A percentile compares a stretch with the other conserved stretches of the same genome.
Conservation (phyloP, 345 rosid genomes). For the Eucalyptus grandis region DNA sequence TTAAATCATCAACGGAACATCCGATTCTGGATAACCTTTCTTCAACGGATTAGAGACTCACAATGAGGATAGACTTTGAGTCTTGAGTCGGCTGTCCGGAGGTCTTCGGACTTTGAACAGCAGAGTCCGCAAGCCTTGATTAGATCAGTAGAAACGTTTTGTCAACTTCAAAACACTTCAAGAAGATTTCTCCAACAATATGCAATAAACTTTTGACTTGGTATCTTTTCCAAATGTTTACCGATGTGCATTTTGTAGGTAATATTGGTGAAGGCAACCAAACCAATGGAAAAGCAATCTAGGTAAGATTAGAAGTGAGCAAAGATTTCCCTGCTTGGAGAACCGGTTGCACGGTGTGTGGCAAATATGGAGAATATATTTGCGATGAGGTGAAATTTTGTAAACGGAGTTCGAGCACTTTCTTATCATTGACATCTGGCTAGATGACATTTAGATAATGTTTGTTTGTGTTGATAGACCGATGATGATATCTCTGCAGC, state of each 20-base stretch:
- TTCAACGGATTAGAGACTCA: no score
- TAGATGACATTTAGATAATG: not conserved
- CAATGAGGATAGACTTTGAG: no score
- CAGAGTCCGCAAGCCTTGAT: no score
- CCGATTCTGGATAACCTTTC: no score
- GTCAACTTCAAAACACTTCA: no score
- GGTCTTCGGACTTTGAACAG: no score
- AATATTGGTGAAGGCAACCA: constrained; percentile 4
- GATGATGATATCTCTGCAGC: no score
- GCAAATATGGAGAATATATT: constrained; percentile 66
- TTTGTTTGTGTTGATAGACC: no score
- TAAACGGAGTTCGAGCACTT: not conserved
- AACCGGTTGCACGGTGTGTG: constrained; percentile 59
- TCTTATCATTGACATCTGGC: not conserved
- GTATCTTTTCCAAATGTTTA: not conserved
- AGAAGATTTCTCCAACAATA: no score
- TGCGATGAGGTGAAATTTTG: constrained; percentile 39
- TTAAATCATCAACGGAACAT: no score
- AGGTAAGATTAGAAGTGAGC: constrained; percentile 30
- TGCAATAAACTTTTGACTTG: not conserved
- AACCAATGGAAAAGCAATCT: not conserved
- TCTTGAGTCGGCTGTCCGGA: no score
- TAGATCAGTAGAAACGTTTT: no score
- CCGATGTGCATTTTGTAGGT: constrained; percentile 5
- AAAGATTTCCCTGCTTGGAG: constrained; percentile 42